A percentile compares a stretch with the other conserved stretches of the same genome.
phyloP scores from a whole-genome alignment of 1,284 basidiomycete species.

The Cryptococcus jaspeensis region DNA sequence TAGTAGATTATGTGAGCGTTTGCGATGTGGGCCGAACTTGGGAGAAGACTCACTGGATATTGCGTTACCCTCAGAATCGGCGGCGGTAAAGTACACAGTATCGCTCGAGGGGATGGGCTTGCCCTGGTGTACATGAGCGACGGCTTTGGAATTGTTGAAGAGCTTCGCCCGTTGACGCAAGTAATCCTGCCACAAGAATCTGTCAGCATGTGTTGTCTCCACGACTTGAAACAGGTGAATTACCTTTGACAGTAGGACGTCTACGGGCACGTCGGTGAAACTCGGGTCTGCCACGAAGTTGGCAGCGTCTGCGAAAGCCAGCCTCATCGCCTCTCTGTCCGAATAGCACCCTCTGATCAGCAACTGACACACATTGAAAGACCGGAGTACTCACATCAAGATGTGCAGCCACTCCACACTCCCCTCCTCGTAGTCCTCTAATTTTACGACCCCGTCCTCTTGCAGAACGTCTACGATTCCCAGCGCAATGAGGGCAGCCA shows the following conservation, averaged over 20 bases:
- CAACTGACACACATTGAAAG: background rate
- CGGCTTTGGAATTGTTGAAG: constrained; percentile 67
- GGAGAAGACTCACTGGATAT: constrained; percentile 54
- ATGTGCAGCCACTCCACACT: constrained; percentile 19
- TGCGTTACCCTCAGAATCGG: constrained; percentile 85
- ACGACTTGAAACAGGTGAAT: background rate
- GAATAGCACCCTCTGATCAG: background rate
- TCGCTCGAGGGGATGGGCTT: constrained; percentile 62
- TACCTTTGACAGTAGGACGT: constrained; percentile 73
- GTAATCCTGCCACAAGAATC: constrained; percentile 62
- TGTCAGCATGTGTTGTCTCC: background rate
- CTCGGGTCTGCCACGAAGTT: constrained; percentile 81
- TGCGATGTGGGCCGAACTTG: background rate
- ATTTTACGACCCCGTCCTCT: constrained; percentile 19
- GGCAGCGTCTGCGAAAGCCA: constrained; percentile 22
- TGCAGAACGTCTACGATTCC: constrained; percentile 73
- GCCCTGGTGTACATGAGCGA: constrained; percentile 62
- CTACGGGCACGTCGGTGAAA: constrained; percentile 66
- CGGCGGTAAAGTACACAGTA: constrained; percentile 85
- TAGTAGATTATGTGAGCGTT: background rate
- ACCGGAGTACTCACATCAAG: constrained; percentile 7
- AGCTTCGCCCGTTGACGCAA: constrained; percentile 70
- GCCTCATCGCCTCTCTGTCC: constrained; percentile 17
- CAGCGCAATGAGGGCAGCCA: constrained; percentile 86
- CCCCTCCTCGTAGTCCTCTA: constrained; percentile 13